Evolutionary conservation across 2,329 filamentous ascomycete genomes (phyloP).

Genomic region (Cordyceps javanica): DNA sequence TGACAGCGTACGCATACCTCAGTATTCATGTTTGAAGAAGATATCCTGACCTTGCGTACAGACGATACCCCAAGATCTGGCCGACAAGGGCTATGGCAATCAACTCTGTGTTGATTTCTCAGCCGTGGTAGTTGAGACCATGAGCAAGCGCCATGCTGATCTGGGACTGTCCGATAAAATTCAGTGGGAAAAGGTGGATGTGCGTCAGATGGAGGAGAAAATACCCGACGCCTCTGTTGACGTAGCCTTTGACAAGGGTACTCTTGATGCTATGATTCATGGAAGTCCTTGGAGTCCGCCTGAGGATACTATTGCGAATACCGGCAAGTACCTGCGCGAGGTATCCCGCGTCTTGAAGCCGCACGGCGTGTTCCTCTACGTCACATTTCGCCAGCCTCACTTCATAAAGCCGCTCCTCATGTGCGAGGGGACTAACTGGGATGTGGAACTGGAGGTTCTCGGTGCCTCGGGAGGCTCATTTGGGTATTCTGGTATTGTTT

Average conservation of each 20-base stretch:
- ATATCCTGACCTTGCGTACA: constrained; percentile 21
- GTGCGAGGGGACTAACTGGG: constrained; percentile 34
- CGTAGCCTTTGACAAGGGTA: constrained; percentile 53
- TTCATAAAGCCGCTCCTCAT: constrained; percentile 45
- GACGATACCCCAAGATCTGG: constrained; percentile 46
- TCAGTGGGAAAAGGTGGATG: constrained; percentile 45
- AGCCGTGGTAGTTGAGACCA: constrained; percentile 43
- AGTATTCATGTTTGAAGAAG: background rate
- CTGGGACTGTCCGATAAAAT: constrained; percentile 29
- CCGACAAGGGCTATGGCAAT: constrained; percentile 39
- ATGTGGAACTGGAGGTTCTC: constrained; percentile 36
- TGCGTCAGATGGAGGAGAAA: constrained; percentile 39
- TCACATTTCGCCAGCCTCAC: constrained; percentile 50
- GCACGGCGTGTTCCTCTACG: constrained; percentile 42
- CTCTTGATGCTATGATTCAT: constrained; percentile 50
- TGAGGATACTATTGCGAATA: constrained; percentile 41
- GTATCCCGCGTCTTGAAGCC: constrained; percentile 43
- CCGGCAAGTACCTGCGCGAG: constrained; percentile 42
- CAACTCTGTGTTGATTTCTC: constrained; percentile 56
- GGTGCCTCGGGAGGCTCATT: constrained; percentile 33
- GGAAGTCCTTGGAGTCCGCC: constrained; percentile 48
- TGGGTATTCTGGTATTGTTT: constrained; percentile 40
- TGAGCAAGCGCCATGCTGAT: constrained; percentile 36
- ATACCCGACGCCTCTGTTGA: constrained; percentile 38
- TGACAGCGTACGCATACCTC: constrained; percentile 42